phyloP scores from a whole-genome alignment of 1,139 yeast species.

The Komagataea norvegica region DNA sequence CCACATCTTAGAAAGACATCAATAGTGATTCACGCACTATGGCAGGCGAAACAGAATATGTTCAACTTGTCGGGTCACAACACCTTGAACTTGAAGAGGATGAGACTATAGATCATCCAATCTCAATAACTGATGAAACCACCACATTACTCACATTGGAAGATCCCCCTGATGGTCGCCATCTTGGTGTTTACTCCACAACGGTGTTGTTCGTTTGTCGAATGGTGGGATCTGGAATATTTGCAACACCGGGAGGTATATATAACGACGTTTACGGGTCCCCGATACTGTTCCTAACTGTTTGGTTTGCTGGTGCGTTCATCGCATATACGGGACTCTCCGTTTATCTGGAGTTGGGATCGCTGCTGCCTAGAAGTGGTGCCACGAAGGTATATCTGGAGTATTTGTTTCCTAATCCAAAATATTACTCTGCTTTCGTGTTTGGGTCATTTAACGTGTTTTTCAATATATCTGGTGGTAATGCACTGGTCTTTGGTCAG shows the following conservation, averaged over 20 bases:
- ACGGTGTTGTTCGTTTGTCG: slow-evolving; percentile 49
- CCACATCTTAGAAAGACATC: no score
- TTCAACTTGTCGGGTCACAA: slow-evolving; percentile 5
- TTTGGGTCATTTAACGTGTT: slow-evolving; percentile 47
- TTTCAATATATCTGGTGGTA: slow-evolving; percentile 53
- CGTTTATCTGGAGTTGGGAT: slow-evolving; percentile 54
- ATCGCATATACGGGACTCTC: slow-evolving; percentile 53
- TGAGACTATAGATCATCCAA: slow-evolving; percentile 13
- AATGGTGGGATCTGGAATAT: slow-evolving; percentile 59
- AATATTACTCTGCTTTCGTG: slow-evolving; percentile 46
- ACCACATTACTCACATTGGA: slow-evolving; percentile 22
- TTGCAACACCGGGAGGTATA: slow-evolving; percentile 55
- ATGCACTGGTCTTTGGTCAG: slow-evolving; percentile 57
- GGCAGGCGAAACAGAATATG: slow-evolving; percentile 1
- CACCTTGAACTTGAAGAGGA: slow-evolving; percentile 15
- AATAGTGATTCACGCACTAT: no score
- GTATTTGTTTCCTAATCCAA: slow-evolving; percentile 48
- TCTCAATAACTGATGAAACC: slow-evolving; percentile 6
- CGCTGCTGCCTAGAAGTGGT: slow-evolving; percentile 55
- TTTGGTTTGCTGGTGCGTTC: slow-evolving; percentile 49
- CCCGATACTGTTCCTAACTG: slow-evolving; percentile 44
- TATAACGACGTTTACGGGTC: slow-evolving; percentile 54
- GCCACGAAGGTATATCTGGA: slow-evolving; percentile 58
- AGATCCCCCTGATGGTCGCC: slow-evolving; percentile 57
- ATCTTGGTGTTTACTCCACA: slow-evolving; percentile 52